Conservation (phyloP, 1,139 yeast species). For the Lodderomyces theae region DNA sequence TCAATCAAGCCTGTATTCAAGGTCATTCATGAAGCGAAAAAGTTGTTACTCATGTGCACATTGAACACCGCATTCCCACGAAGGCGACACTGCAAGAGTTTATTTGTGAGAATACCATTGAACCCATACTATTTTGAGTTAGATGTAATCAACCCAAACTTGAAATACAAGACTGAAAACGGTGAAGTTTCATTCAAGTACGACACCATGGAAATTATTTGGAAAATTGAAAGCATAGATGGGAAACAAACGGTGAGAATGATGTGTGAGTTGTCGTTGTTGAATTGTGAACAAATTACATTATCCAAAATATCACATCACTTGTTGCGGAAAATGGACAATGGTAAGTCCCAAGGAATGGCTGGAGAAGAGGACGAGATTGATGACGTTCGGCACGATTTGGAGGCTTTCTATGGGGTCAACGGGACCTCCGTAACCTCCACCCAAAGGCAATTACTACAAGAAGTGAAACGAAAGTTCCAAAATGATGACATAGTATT, state of each 20-base stretch:
- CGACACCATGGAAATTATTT: constrained; percentile 51
- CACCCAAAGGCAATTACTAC: constrained; percentile 19
- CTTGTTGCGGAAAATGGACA: constrained; percentile 5
- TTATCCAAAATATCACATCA: constrained; percentile 12
- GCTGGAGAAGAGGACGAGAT: constrained; percentile 13
- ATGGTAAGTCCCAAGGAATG: neutral
- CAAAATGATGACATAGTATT: constrained; percentile 29
- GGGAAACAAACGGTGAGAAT: constrained; percentile 45
- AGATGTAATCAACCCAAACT: constrained; percentile 30
- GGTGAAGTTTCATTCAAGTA: constrained; percentile 43
- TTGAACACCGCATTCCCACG: constrained; percentile 35
- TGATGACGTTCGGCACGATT: constrained; percentile 25
- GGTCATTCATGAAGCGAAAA: constrained; percentile 20
- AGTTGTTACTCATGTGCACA: constrained; percentile 37
- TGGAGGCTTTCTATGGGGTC: constrained; percentile 44
- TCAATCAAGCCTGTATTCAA: constrained; percentile 38
- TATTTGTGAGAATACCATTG: constrained; percentile 35
- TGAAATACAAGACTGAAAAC: constrained; percentile 41
- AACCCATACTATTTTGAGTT: constrained; percentile 35
- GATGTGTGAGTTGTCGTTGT: constrained; percentile 42
- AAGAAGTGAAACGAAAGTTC: constrained; percentile 9
- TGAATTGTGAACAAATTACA: constrained; percentile 10
- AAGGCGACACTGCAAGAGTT: constrained; percentile 33
- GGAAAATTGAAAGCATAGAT: constrained; percentile 58
- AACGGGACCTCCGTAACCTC: constrained; percentile 26